These are phyloP conservation scores for Phaeolepiota aurea DNA, from an alignment of 768 basidiomycete genomes.

Conservation along the genomic window DNA sequence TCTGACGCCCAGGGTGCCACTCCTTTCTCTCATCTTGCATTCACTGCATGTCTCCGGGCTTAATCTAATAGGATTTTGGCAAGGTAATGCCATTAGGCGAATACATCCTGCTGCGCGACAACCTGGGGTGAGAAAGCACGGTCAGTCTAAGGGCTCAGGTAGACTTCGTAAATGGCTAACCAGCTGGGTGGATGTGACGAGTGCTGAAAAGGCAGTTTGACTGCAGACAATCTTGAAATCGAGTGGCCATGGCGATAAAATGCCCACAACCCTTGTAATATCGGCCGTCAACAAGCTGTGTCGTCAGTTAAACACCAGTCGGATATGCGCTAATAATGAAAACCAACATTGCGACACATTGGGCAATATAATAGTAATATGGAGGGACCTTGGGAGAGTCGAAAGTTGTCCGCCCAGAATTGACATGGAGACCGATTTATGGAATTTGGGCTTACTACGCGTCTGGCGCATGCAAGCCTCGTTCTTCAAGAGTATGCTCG, in stretches of 20 bases:
- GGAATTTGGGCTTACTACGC: neutral
- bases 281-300: constrained; percentile 69
- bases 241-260: constrained; percentile 66
- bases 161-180: too few relatives aligned
- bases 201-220: constrained; percentile 64
- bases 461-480: constrained; percentile 30
- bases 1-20: neutral
- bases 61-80: constrained; percentile 64
- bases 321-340: too few relatives aligned
- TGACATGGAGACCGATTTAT: neutral
- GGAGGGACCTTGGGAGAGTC: too few relatives aligned
- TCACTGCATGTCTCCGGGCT: constrained; percentile 42
- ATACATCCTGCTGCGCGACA: constrained; percentile 50
- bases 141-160: too few relatives aligned
- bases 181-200: too few relatives aligned
- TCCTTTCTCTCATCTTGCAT: constrained; percentile 22
- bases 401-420: too few relatives aligned
- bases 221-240: constrained; percentile 55
- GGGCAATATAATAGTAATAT: too few relatives aligned
- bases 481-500: constrained; percentile 23
- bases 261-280: constrained; percentile 64
- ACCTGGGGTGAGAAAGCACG: too few relatives aligned
- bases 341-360: constrained; percentile 73
- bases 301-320: neutral
- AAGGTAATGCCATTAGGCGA: constrained; percentile 60